Conservation (phyloP, 345 rosid genomes). For the Mallotus nudiflorus region DNA sequence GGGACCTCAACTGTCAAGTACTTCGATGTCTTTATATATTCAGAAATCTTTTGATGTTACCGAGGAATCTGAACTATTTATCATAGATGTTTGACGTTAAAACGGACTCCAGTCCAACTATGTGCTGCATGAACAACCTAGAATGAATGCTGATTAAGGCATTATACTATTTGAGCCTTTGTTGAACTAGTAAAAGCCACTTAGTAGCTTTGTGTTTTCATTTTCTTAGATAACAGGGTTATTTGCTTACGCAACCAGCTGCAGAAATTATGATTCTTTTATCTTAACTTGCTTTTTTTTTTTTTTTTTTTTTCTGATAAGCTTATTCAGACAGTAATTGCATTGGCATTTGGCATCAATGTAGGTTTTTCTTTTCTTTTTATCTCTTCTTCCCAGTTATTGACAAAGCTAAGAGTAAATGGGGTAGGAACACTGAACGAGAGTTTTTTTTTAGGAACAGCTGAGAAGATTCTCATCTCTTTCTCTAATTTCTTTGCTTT, state of each 20-base stretch:
- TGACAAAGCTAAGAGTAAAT: conserved; percentile 41
- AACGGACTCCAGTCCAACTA: background rate
- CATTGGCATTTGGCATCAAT: background rate
- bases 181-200: background rate
- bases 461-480: conserved; percentile 61
- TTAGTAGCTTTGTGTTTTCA: background rate
- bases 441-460: conserved; percentile 62
- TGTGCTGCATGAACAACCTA: background rate
- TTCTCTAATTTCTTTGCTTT: background rate
- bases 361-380: no score
- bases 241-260: background rate
- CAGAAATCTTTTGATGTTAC: background rate
- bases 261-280: background rate
- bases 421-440: conserved; percentile 61
- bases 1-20: no score
- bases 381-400: conserved; percentile 38
- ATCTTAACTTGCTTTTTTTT: conserved; percentile 6
- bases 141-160: background rate
- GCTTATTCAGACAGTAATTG: background rate
- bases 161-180: background rate
- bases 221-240: background rate
- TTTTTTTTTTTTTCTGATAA: background rate
- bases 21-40: background rate
- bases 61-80: background rate
- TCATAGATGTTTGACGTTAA: background rate